Conservation (phyloP, 2,329 filamentous ascomycete genomes). For the Fusarium sp. region DNA sequence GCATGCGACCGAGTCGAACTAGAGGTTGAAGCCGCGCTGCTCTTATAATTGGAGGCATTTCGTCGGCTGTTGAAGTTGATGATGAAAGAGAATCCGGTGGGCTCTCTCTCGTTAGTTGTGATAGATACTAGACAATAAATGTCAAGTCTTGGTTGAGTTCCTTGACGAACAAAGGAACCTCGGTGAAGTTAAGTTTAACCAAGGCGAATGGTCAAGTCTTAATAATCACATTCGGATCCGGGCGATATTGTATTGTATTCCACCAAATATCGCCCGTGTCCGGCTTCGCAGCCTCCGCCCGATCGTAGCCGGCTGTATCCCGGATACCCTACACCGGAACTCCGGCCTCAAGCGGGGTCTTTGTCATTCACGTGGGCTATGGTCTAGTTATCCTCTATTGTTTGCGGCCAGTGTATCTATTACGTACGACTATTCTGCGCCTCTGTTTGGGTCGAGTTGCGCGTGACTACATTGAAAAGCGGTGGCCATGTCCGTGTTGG, state of each 20-base stretch:
- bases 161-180: not conserved
- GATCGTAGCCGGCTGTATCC: constrained; percentile 43
- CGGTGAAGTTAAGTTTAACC: not conserved
- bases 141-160: not conserved
- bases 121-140: not conserved
- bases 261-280: constrained; percentile 41
- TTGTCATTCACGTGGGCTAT: constrained; percentile 19
- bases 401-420: constrained; percentile 8
- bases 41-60: constrained; percentile 38
- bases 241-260: constrained; percentile 3
- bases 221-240: constrained; percentile 34
- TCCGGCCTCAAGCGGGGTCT: constrained; percentile 27
- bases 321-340: constrained; percentile 34
- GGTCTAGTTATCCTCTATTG: constrained; percentile 13
- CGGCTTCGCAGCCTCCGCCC: constrained; percentile 33
- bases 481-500: constrained; percentile 7
- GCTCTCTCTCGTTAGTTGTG: not conserved
- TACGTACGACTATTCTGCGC: constrained; percentile 21
- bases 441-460: constrained; percentile 3
- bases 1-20: constrained; percentile 15
- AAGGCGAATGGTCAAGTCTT: constrained; percentile 10
- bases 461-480: constrained; percentile 16
- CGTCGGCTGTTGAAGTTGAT: not conserved
- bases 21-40: constrained; percentile 31
- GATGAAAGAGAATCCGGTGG: not conserved